Percentiles rank a stretch among this genome's conserved stretches.
These are phyloP conservation scores for Sabuloglossum arenarium DNA, from an alignment of 495 filamentous ascomycete species.

Conservation along the genomic window DNA sequence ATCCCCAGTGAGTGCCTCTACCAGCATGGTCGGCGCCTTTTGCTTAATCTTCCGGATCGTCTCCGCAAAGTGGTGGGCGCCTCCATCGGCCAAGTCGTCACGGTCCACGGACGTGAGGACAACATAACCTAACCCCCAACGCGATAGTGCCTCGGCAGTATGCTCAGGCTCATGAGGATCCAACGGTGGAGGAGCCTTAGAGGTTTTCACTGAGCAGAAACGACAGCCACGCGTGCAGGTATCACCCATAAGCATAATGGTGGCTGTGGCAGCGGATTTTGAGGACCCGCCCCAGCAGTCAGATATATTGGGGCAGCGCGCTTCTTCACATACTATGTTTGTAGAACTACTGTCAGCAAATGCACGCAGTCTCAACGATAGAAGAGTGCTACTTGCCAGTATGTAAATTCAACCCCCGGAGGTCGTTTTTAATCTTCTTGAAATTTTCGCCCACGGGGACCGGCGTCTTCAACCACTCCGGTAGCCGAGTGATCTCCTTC, in stretches of 20 bases:
- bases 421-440: slow-evolving; percentile 82
- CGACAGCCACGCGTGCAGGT: slow-evolving; percentile 93
- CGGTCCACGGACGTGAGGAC: slow-evolving; percentile 86
- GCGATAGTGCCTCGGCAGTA: slow-evolving; percentile 74
- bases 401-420: slow-evolving; percentile 74
- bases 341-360: background rate
- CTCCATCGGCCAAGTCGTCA: slow-evolving; percentile 78
- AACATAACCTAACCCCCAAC: slow-evolving; percentile 92
- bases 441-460: slow-evolving; percentile 72
- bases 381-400: slow-evolving; percentile 22
- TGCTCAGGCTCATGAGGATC: slow-evolving; percentile 95
- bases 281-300: slow-evolving; percentile 90
- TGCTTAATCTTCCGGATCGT: slow-evolving; percentile 86
- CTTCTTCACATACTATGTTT: slow-evolving; percentile 69
- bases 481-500: slow-evolving; percentile 77
- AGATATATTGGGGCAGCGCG: slow-evolving; percentile 88
- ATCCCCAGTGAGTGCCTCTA: slow-evolving; percentile 91
- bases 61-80: slow-evolving; percentile 79
- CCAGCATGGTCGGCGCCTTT: slow-evolving; percentile 66
- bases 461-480: slow-evolving; percentile 88
- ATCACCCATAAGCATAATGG: slow-evolving; percentile 99
- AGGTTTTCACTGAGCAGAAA: slow-evolving; percentile 93
- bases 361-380: background rate
- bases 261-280: slow-evolving; percentile 82
- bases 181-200: slow-evolving; percentile 51